Conservation (phyloP, 2,329 filamentous ascomycete species). For the Hypoxylon sp. region DNA sequence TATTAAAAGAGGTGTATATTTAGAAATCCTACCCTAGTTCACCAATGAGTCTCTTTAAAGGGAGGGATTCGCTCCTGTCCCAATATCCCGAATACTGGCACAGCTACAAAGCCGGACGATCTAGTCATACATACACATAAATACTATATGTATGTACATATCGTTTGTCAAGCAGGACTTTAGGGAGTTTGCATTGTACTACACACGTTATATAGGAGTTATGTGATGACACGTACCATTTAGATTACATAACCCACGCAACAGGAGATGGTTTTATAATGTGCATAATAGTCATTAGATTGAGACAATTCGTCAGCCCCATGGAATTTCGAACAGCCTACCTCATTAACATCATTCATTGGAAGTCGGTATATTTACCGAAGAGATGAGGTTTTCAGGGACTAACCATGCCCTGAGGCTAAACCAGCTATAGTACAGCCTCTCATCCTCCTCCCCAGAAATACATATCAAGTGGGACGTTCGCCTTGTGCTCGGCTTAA, state of each 20-base stretch:
- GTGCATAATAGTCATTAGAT: background rate
- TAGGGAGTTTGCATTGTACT: no score
- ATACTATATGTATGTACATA: background rate
- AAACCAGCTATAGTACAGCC: slow-evolving; percentile 23
- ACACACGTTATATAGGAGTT: slow-evolving; percentile 3
- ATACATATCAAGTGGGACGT: slow-evolving; percentile 30
- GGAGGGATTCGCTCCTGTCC: slow-evolving; percentile 15
- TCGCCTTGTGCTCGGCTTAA: slow-evolving; percentile 33
- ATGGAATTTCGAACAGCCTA: background rate
- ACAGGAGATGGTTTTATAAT: background rate
- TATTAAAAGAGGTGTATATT: slow-evolving; percentile 15
- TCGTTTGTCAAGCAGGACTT: slow-evolving; percentile 11
- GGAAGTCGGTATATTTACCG: slow-evolving; percentile 24
- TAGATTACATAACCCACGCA: slow-evolving; percentile 8
- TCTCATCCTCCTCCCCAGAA: slow-evolving; percentile 24
- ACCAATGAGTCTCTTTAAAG: slow-evolving; percentile 20
- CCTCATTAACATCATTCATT: slow-evolving; percentile 1
- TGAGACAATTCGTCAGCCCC: slow-evolving; percentile 13
- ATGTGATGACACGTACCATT: background rate
- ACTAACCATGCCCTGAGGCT: slow-evolving; percentile 32
- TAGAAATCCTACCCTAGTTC: slow-evolving; percentile 8
- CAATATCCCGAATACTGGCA: slow-evolving; percentile 13
- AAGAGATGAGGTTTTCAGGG: slow-evolving; percentile 23
- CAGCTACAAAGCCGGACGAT: slow-evolving; percentile 3
- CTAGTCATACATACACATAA: background rate